A percentile compares a stretch with the other conserved stretches of the same genome.
Conservation (phyloP, 108 stramenopile genomes). For the Epithemia pelagica region DNA sequence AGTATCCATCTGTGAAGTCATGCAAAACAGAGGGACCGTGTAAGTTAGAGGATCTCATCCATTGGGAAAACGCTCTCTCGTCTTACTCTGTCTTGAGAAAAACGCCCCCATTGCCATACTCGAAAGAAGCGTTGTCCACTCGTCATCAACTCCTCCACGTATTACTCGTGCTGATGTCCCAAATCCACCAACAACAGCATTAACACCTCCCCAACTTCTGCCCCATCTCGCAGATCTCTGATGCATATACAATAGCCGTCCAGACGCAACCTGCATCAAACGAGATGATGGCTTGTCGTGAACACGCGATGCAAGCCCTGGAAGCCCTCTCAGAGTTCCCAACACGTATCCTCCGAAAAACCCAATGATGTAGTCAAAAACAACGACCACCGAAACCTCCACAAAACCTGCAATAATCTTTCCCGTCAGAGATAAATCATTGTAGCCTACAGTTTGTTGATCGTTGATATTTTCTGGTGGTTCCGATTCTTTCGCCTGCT, state of each 20-base stretch:
- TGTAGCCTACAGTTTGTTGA: constrained; percentile 6
- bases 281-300: constrained; percentile 4
- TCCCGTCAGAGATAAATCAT: constrained; percentile 51
- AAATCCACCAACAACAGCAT: constrained; percentile 64
- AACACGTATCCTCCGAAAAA: constrained; percentile 49
- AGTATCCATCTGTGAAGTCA: constrained; percentile 43
- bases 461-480: neutral
- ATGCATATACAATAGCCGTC: constrained; percentile 40
- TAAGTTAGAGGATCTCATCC: too few relatives aligned
- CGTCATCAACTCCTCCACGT: constrained; percentile 50
- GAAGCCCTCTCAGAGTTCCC: constrained; percentile 44
- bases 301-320: constrained; percentile 22
- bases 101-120: constrained; percentile 67
- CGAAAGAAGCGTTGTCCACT: constrained; percentile 64
- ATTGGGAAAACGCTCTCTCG: too few relatives aligned
- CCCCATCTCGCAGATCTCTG: constrained; percentile 38
- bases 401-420: constrained; percentile 49
- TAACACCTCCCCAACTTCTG: constrained; percentile 49
- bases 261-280: constrained; percentile 20
- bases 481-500: too few relatives aligned
- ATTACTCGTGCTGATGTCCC: constrained; percentile 34
- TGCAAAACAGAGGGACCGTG: neutral
- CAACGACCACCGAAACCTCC: constrained; percentile 42
- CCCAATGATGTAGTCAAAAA: constrained; percentile 49
- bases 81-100: constrained; percentile 53